Percentiles rank a stretch among this genome's conserved stretches.
Conservation (phyloP, 352 stramenopile species). For the Thalassiosira mediterranea region DNA sequence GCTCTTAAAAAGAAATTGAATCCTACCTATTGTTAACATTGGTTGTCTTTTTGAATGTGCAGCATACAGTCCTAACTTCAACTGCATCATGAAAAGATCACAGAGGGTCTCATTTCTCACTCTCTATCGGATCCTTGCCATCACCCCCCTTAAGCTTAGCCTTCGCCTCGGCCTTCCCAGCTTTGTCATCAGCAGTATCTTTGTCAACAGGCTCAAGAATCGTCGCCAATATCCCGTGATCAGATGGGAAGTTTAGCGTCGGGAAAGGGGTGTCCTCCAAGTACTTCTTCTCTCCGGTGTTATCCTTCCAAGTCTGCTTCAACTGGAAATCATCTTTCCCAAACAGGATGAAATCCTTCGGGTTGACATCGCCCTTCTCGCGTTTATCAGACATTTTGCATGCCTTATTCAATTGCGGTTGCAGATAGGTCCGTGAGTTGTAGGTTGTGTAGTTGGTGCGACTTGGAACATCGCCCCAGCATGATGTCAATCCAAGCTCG, state of each 20-base stretch:
- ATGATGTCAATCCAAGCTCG: conserved; percentile 75
- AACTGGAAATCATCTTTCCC: conserved; percentile 71
- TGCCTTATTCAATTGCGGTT: conserved; percentile 84
- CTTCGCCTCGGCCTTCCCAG: no score
- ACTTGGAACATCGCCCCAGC: conserved; percentile 83
- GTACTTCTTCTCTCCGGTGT: conserved; percentile 78
- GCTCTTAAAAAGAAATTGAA: no score
- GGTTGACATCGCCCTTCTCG: conserved; percentile 82
- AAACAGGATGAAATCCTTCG: conserved; percentile 86
- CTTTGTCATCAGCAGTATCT: no score
- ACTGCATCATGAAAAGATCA: no score
- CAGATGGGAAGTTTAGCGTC: conserved; percentile 80
- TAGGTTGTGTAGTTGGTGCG: conserved; percentile 86
- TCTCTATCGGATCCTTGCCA: no score
- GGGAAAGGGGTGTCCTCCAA: conserved; percentile 84
- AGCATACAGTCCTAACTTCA: no score
- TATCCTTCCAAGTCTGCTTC: conserved; percentile 74
- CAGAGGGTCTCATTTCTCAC: no score
- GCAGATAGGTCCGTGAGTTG: conserved; percentile 84
- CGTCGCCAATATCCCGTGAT: conserved; percentile 77
- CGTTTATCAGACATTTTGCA: conserved; percentile 72
- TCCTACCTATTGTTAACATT: no score
- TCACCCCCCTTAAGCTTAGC: no score
- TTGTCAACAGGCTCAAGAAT: conserved; percentile 57
- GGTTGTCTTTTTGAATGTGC: no score